Conservation (phyloP, 176 grass and related monocot genomes). For the Panicum miliaceum region DNA sequence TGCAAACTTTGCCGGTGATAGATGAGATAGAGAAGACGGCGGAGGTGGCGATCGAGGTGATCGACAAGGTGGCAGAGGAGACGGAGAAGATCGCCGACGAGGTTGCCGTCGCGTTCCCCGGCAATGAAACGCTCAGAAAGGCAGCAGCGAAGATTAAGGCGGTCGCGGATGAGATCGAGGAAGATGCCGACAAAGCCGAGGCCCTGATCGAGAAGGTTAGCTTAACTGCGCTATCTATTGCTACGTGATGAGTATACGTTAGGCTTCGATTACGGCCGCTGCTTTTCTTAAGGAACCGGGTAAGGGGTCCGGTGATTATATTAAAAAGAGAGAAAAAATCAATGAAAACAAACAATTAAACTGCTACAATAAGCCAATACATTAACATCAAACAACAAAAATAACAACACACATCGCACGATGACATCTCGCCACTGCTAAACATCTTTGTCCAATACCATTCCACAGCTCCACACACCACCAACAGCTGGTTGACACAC, state of each 20-base stretch:
- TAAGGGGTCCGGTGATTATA: no score
- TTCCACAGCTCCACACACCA: no score
- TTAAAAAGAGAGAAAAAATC: no score
- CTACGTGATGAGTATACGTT: background rate
- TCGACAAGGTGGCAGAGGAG: conserved; percentile 62
- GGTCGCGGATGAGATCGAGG: conserved; percentile 50
- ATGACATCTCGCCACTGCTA: no score
- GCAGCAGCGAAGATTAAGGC: conserved; percentile 50
- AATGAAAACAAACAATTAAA: no score
- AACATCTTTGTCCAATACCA: no score
- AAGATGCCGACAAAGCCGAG: conserved; percentile 60
- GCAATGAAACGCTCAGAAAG: conserved; percentile 41
- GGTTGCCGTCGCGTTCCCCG: conserved; percentile 46
- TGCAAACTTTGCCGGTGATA: background rate
- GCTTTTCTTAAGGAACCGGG: no score
- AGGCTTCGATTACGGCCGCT: no score
- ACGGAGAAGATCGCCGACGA: conserved; percentile 56
- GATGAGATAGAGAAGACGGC: conserved; percentile 55
- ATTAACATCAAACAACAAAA: no score
- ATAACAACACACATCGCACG: no score
- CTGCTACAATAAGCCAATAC: no score
- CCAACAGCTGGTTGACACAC: no score
- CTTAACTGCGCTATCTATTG: background rate
- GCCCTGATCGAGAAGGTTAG: conserved; percentile 54
- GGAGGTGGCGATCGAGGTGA: conserved; percentile 43